A percentile compares a stretch with the other conserved stretches of the same genome.
Evolutionary conservation across 1,284 basidiomycete genomes (phyloP).

Genomic region (Malassezia sp.): DNA sequence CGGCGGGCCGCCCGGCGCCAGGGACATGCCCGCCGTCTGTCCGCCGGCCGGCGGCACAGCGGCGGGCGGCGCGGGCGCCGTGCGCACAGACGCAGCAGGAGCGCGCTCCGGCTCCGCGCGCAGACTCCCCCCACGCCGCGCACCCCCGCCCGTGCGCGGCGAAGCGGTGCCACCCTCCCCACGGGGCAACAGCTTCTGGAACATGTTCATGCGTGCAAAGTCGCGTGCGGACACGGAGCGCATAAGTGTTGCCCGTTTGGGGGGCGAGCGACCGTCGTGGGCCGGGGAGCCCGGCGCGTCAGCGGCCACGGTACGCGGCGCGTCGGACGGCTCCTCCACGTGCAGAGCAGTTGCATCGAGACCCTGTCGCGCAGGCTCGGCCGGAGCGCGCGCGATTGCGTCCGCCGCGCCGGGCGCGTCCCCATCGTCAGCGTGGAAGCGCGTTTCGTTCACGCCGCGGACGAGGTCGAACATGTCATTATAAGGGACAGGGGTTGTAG

Average conservation of each 20-base stretch:
- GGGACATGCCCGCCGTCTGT: no score
- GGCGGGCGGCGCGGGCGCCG: no score
- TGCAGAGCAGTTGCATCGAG: background rate
- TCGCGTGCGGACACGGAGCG: slow-evolving; percentile 17
- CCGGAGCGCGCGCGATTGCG: no score
- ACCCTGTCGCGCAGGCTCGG: no score
- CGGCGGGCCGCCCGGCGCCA: no score
- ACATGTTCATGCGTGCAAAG: slow-evolving; percentile 4
- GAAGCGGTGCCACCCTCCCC: no score
- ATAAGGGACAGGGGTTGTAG: slow-evolving; percentile 15
- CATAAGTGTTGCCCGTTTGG: slow-evolving; percentile 13
- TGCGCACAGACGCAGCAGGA: no score
- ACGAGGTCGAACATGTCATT: slow-evolving; percentile 13
- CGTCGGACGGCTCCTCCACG: background rate
- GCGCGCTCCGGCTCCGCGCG: no score
- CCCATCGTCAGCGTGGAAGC: background rate
- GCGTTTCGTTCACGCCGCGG: slow-evolving; percentile 13
- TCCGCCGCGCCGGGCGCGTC: no score
- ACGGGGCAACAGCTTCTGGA: slow-evolving; percentile 9
- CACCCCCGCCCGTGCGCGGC: no score
- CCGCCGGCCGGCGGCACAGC: no score
- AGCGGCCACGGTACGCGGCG: background rate
- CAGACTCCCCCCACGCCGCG: no score
- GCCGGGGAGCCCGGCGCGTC: background rate
- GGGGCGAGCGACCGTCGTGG: background rate